Conservation (phyloP, 768 basidiomycete genomes). For the Phlebiopsis flavidoalba region DNA sequence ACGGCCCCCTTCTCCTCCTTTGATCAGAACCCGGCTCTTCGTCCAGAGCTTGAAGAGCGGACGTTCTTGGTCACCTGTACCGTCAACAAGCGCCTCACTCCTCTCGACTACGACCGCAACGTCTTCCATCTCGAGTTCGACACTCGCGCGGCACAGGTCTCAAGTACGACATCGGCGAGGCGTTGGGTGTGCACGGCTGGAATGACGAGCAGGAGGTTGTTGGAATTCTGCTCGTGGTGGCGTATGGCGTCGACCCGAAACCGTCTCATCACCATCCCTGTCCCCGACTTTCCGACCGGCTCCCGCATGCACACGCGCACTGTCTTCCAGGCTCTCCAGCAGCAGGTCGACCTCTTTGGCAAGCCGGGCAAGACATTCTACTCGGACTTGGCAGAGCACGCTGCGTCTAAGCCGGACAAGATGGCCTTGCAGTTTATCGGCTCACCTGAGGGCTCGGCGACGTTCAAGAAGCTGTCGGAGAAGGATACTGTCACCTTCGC, state of each 20-base stretch:
- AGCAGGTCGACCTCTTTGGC: slow-evolving; percentile 95
- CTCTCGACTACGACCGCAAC: slow-evolving; percentile 94
- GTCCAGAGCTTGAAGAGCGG: slow-evolving; percentile 82
- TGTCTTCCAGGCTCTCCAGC: slow-evolving; percentile 91
- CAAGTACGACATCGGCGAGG: slow-evolving; percentile 94
- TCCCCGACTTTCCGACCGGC: slow-evolving; percentile 37
- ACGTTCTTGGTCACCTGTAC: slow-evolving; percentile 92
- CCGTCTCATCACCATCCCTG: slow-evolving; percentile 73
- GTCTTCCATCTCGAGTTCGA: slow-evolving; percentile 99
- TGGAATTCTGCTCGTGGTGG: slow-evolving; percentile 90
- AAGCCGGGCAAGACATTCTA: slow-evolving; percentile 96
- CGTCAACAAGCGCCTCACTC: slow-evolving; percentile 93
- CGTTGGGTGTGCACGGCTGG: slow-evolving; percentile 96
- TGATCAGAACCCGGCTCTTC: slow-evolving; percentile 63
- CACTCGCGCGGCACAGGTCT: slow-evolving; percentile 84
- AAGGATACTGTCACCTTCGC: slow-evolving; percentile 94
- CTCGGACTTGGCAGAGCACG: slow-evolving; percentile 75
- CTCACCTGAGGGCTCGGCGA: slow-evolving; percentile 82
- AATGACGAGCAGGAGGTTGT: slow-evolving; percentile 87
- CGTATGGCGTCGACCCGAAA: slow-evolving; percentile 76
- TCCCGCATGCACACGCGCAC: slow-evolving; percentile 84
- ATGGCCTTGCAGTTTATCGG: slow-evolving; percentile 89
- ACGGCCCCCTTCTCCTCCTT: slow-evolving; percentile 31
- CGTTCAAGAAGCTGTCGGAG: slow-evolving; percentile 94
- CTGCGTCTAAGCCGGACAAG: slow-evolving; percentile 63